Percentiles rank a stretch among this genome's conserved stretches.
Evolutionary conservation across 106 monocot species (phyloP).

Genomic region (Xerophyta viscosa): DNA sequence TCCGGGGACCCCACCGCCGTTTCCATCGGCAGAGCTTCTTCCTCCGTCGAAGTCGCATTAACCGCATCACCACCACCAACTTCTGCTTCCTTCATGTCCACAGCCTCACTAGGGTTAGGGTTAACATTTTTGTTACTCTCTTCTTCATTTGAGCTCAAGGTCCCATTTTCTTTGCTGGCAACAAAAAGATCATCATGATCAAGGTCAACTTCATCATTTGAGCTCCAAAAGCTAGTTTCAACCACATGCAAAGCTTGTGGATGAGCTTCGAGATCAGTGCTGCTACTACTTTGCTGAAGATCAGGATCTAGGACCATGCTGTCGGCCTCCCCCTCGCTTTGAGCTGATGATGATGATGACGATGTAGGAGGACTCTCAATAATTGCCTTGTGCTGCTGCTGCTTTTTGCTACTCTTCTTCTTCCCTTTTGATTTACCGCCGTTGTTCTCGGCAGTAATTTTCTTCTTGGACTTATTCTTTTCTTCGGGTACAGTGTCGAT

Average conservation of each 20-base stretch:
- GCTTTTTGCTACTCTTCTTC: neutral
- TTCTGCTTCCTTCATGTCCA: too few species aligned
- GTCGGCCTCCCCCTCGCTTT: neutral
- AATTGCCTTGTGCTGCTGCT: conserved; percentile 1
- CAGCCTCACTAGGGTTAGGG: neutral
- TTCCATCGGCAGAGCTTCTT: neutral
- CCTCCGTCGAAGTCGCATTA: too few species aligned
- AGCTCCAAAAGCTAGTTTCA: too few species aligned
- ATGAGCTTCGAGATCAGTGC: neutral
- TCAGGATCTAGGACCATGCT: neutral
- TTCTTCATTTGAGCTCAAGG: neutral
- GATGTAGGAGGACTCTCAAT: neutral
- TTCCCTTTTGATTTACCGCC: neutral
- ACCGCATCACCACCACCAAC: too few species aligned
- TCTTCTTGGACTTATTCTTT: neutral
- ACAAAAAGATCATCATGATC: neutral
- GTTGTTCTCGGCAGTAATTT: neutral
- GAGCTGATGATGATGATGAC: too few species aligned
- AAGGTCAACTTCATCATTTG: neutral
- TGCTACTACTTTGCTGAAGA: neutral
- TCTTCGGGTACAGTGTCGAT: neutral
- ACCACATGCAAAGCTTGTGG: too few species aligned
- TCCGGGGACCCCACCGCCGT: conserved; percentile 3
- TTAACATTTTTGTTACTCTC: neutral
- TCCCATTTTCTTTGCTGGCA: neutral